Evolutionary conservation across 2,329 filamentous ascomycete species (phyloP).

Genomic region (Leptodontidium sp.): DNA sequence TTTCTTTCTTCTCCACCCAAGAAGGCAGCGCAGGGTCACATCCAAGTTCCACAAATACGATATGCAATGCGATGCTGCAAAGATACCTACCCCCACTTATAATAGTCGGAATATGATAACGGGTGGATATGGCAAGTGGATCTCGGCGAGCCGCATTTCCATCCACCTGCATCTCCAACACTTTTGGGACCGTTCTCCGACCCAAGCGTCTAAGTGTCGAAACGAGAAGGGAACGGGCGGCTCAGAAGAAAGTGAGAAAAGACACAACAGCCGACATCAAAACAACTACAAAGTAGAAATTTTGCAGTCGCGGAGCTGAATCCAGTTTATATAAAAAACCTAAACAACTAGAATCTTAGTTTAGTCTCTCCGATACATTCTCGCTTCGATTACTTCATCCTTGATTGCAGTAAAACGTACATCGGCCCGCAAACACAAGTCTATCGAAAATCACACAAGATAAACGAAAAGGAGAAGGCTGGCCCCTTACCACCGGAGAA

Average conservation of each 20-base stretch:
- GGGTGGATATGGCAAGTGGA: too few species aligned
- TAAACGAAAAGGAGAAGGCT: background rate
- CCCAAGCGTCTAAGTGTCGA: background rate
- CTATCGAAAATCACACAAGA: too few species aligned
- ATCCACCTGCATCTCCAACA: background rate
- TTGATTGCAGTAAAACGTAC: too few species aligned
- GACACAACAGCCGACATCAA: background rate
- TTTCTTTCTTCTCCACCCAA: background rate
- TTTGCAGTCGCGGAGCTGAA: too few species aligned
- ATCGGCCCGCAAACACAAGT: too few species aligned
- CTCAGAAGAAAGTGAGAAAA: background rate
- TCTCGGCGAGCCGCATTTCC: background rate
- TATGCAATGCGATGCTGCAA: conserved; percentile 3
- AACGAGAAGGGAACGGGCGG: background rate
- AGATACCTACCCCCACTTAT: background rate
- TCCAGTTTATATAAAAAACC: too few species aligned
- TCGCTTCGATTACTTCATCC: too few species aligned
- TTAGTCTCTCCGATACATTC: too few species aligned
- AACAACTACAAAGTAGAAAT: too few species aligned
- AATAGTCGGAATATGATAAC: background rate
- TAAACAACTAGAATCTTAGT: too few species aligned
- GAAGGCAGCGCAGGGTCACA: background rate
- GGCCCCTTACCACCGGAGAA: background rate
- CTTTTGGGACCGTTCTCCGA: conserved; percentile 1
- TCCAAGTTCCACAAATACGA: background rate